Evolutionary conservation across 345 rosid species (phyloP).

Genomic region (Moringa oleifera): DNA sequence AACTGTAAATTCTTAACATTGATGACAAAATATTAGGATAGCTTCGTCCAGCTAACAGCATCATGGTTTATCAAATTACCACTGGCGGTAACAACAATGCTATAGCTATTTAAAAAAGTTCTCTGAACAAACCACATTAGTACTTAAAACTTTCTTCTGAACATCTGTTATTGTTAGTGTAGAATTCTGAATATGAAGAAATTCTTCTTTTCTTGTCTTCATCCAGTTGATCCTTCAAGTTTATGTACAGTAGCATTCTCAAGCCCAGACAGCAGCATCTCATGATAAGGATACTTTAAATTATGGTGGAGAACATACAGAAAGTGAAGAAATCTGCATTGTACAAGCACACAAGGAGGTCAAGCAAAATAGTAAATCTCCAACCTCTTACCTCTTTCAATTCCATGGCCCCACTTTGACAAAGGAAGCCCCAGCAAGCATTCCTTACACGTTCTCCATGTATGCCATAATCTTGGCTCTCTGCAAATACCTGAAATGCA

Average conservation of each 20-base stretch:
- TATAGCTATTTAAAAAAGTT: too few species aligned
- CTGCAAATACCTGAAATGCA: slow-evolving; percentile 77
- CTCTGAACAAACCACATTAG: not conserved
- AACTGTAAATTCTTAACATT: not conserved
- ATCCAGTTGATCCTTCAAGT: too few species aligned
- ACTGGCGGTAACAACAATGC: too few species aligned
- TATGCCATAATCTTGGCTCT: slow-evolving; percentile 92
- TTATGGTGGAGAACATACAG: too few species aligned
- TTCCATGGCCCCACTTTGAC: slow-evolving; percentile 92
- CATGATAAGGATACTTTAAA: slow-evolving; percentile 5
- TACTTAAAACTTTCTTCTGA: not conserved
- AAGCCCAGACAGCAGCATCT: too few species aligned
- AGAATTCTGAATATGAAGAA: not conserved
- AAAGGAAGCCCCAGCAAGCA: slow-evolving; percentile 98
- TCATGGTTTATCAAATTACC: too few species aligned
- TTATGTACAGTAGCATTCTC: too few species aligned
- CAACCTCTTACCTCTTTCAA: slow-evolving; percentile 65
- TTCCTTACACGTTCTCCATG: slow-evolving; percentile 96
- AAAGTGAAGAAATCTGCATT: too few species aligned
- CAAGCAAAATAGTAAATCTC: slow-evolving; percentile 3
- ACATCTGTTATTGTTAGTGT: not conserved
- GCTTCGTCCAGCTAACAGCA: not conserved
- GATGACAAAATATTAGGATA: not conserved
- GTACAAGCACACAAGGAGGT: not conserved
- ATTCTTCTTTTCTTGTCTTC: not conserved